Evolutionary conservation across 2,329 filamentous ascomycete genomes (phyloP).

Genomic region (Paraphoma sp.): DNA sequence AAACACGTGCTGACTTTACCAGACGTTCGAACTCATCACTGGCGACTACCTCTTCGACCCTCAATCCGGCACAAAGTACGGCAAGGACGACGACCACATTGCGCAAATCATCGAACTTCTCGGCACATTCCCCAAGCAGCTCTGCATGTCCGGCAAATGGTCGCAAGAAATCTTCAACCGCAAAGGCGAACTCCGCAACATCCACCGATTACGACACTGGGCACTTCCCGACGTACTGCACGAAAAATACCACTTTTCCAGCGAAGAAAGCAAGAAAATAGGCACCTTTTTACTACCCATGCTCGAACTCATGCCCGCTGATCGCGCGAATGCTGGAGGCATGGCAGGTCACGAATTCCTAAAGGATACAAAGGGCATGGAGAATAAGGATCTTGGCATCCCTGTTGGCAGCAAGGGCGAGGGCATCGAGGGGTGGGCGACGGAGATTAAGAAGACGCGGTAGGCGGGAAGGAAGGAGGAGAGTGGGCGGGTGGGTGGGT

Average conservation of each 20-base stretch:
- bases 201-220: constrained; percentile 95
- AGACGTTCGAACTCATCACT: constrained; percentile 98
- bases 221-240: constrained; percentile 88
- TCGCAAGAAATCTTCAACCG: constrained; percentile 98
- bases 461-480: constrained; percentile 15
- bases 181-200: constrained; percentile 96
- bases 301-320: constrained; percentile 86
- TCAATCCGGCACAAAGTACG: constrained; percentile 97
- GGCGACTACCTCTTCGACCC: constrained; percentile 99
- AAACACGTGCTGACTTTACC: constrained; percentile 14
- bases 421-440: constrained; percentile 92
- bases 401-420: constrained; percentile 84
- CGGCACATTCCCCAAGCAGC: constrained; percentile 88
- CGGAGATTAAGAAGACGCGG: constrained; percentile 73
- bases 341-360: constrained; percentile 89
- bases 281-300: constrained; percentile 86
- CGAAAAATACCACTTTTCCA: constrained; percentile 95
- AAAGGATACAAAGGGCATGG: constrained; percentile 87
- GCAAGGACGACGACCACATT: constrained; percentile 99
- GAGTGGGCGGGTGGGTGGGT: no score
- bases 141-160: constrained; percentile 95
- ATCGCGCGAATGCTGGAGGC: constrained; percentile 91
- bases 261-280: constrained; percentile 80
- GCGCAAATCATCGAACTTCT: constrained; percentile 98
- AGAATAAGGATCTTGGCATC: constrained; percentile 75